Percentiles rank a stretch among this genome's conserved stretches.
Conservation (phyloP, 805 yeast genomes). For the Barnettozyma californica region DNA sequence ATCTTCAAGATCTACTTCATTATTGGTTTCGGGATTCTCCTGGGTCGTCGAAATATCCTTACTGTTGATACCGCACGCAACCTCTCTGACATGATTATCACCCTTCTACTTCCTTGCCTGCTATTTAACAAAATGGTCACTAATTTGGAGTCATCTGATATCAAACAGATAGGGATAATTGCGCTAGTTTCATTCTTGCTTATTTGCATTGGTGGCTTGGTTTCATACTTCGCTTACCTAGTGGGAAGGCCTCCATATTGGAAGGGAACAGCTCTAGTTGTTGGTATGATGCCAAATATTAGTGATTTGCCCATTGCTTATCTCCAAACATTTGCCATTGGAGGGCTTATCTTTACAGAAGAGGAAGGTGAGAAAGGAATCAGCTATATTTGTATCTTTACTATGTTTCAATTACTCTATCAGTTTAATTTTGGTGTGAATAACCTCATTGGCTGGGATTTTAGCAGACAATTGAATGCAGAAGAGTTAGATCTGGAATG, state of each 20-base stretch:
- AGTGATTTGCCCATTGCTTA: slow-evolving; percentile 77
- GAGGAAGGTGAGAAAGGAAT: slow-evolving; percentile 69
- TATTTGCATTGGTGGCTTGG: slow-evolving; percentile 42
- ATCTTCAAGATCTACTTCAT: slow-evolving; percentile 71
- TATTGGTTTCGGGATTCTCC: slow-evolving; percentile 56
- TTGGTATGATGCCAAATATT: slow-evolving; percentile 69
- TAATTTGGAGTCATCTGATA: slow-evolving; percentile 56
- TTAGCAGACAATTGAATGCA: slow-evolving; percentile 9
- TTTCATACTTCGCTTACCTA: slow-evolving; percentile 30
- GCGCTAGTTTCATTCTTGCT: slow-evolving; percentile 46
- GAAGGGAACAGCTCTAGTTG: slow-evolving; percentile 66
- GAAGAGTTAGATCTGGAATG: slow-evolving; percentile 2
- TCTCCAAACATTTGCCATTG: slow-evolving; percentile 54
- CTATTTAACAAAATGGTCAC: slow-evolving; percentile 58
- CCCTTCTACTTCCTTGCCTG: slow-evolving; percentile 61
- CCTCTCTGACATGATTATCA: slow-evolving; percentile 57
- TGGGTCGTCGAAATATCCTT: slow-evolving; percentile 54
- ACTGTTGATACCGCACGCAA: slow-evolving; percentile 59
- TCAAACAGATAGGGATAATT: slow-evolving; percentile 64
- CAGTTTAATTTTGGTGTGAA: slow-evolving; percentile 76
- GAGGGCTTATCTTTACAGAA: slow-evolving; percentile 38
- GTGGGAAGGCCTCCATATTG: slow-evolving; percentile 48
- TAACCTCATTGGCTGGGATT: slow-evolving; percentile 65
- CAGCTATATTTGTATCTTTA: slow-evolving; percentile 75
- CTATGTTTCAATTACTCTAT: slow-evolving; percentile 55